phyloP scores from a whole-genome alignment of 2,329 filamentous ascomycete species.

The Beauveria caledonica region DNA sequence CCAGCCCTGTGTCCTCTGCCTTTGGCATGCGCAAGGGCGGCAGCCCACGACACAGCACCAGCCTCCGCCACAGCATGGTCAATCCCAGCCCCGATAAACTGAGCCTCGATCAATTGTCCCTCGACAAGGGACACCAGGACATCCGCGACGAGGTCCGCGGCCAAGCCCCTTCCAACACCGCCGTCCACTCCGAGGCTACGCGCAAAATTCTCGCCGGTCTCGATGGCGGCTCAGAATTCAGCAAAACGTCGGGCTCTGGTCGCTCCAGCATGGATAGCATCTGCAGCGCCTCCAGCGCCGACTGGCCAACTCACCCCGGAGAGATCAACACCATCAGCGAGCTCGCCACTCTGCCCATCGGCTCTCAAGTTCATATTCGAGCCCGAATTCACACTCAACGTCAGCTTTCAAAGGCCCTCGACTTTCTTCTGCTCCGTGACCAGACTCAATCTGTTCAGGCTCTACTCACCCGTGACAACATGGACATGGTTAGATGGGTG shows the following conservation, averaged over 20 bases:
- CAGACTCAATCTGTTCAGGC: conserved; percentile 73
- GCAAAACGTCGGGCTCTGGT: conserved; percentile 6
- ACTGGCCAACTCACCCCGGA: conserved; percentile 31
- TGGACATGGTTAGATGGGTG: conserved; percentile 78
- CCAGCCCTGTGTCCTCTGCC: conserved; percentile 10
- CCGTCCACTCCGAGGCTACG: conserved; percentile 11
- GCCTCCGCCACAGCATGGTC: conserved; percentile 3
- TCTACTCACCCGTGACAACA: conserved; percentile 51
- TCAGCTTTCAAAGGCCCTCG: conserved; percentile 71
- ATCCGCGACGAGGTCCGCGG: conserved; percentile 6
- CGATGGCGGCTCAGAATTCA: conserved; percentile 8
- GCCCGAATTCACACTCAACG: conserved; percentile 54
- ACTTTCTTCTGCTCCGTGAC: conserved; percentile 81
- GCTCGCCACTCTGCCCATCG: conserved; percentile 28
- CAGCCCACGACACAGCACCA: neutral
- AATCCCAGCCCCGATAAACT: neutral
- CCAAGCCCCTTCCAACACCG: neutral
- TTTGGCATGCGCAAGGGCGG: conserved; percentile 12
- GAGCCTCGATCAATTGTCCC: conserved; percentile 10
- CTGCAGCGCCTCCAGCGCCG: conserved; percentile 28
- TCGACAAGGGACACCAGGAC: conserved; percentile 8
- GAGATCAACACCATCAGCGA: conserved; percentile 31
- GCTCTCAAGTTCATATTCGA: conserved; percentile 33
- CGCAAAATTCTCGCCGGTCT: conserved; percentile 10
- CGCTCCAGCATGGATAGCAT: conserved; percentile 23